Conservation (phyloP, 176 grass and related monocot genomes). For the Secale cereale region DNA sequence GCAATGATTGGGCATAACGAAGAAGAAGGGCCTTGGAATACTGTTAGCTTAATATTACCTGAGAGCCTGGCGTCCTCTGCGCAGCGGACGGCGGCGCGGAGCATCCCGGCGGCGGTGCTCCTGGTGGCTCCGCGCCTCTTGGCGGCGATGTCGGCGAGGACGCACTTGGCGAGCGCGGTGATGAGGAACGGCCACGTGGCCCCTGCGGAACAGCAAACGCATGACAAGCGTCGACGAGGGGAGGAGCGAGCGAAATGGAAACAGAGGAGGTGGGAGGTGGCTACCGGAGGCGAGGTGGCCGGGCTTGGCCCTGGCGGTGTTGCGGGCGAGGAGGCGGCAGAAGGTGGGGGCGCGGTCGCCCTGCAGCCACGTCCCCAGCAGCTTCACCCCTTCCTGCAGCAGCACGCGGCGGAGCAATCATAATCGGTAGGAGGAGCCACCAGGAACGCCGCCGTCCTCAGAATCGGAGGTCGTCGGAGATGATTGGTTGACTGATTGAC, state of each 20-base stretch:
- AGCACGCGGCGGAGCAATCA: background rate
- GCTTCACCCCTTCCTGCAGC: conserved; percentile 75
- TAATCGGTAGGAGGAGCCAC: background rate
- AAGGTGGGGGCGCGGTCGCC: conserved; percentile 54
- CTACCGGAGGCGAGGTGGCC: conserved; percentile 48
- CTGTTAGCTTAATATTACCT: background rate
- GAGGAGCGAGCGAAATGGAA: too few relatives aligned
- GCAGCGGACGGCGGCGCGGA: conserved; percentile 56
- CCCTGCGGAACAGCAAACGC: conserved; percentile 40
- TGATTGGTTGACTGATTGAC: too few relatives aligned
- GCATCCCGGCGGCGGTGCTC: conserved; percentile 52
- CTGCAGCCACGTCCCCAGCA: conserved; percentile 65
- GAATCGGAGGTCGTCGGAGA: background rate
- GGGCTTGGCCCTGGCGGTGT: conserved; percentile 45
- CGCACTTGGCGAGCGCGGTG: conserved; percentile 43
- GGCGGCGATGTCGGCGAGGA: conserved; percentile 41
- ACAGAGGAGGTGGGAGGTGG: background rate
- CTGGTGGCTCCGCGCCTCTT: conserved; percentile 67
- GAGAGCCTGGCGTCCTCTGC: conserved; percentile 59
- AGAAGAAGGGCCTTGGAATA: too few relatives aligned
- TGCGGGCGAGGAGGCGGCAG: conserved; percentile 61
- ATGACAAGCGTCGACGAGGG: background rate
- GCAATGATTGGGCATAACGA: too few relatives aligned
- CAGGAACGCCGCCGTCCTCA: background rate
- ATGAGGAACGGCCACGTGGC: conserved; percentile 71